Conservation (phyloP, 805 yeast species). For the Pichia nakasei region DNA sequence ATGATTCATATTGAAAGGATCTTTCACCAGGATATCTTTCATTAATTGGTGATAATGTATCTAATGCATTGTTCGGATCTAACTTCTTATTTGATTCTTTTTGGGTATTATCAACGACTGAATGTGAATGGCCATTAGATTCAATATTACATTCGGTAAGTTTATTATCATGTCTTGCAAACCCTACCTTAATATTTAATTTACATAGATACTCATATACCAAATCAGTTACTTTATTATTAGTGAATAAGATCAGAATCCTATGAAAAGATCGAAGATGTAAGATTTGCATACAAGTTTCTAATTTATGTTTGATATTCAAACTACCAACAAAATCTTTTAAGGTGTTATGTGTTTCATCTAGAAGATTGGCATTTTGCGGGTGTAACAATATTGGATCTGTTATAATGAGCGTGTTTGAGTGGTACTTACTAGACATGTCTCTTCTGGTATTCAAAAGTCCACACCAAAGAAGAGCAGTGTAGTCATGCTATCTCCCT, state of each 20-base stretch:
- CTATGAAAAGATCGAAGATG: slow-evolving; percentile 22
- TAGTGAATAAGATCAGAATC: slow-evolving; percentile 20
- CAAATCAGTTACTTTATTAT: slow-evolving; percentile 9
- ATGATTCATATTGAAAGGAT: slow-evolving; percentile 1
- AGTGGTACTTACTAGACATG: slow-evolving; percentile 7
- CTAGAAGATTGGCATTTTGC: slow-evolving; percentile 13
- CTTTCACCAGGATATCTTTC: slow-evolving; percentile 6
- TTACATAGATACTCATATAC: slow-evolving; percentile 12
- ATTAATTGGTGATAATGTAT: slow-evolving; percentile 1
- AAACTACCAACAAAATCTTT: background rate
- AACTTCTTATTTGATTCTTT: background rate
- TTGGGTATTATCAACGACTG: background rate
- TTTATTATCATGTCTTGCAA: slow-evolving; percentile 15
- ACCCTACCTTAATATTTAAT: slow-evolving; percentile 17
- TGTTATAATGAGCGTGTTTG: slow-evolving; percentile 25
- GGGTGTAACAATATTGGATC: slow-evolving; percentile 16
- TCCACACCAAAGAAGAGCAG: too few species aligned
- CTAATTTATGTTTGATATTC: background rate
- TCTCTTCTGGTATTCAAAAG: background rate
- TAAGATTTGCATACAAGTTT: slow-evolving; percentile 4
- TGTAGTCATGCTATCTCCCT: too few species aligned
- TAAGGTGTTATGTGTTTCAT: slow-evolving; percentile 13
- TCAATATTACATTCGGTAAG: slow-evolving; percentile 1
- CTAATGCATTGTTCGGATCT: background rate
- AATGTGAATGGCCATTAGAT: background rate